Percentiles rank a stretch among this genome's conserved stretches.
Conservation (phyloP, 2,329 filamentous ascomycete genomes). For the Alternaria atra region DNA sequence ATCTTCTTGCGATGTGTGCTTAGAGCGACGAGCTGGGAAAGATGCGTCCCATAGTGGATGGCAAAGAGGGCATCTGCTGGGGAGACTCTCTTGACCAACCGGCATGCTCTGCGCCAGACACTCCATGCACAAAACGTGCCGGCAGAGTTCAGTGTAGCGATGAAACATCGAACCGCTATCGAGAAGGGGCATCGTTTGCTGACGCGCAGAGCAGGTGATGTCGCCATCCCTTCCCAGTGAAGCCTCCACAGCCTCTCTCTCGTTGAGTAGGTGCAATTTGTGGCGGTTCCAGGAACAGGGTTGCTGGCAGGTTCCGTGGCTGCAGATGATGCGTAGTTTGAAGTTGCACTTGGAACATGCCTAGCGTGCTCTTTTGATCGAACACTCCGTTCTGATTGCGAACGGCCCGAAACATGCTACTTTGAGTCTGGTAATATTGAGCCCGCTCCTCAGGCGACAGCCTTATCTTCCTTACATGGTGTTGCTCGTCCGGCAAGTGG, state of each 20-base stretch:
- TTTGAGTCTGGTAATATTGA: conserved; percentile 45
- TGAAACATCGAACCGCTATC: conserved; percentile 31
- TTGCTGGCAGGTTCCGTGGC: conserved; percentile 61
- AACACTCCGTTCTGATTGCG: conserved; percentile 49
- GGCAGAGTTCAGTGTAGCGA: conserved; percentile 36
- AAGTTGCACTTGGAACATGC: conserved; percentile 58
- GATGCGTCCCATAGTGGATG: conserved; percentile 20
- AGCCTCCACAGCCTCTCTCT: conserved; percentile 46
- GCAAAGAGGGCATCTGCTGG: conserved; percentile 35
- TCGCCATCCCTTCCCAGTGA: conserved; percentile 35
- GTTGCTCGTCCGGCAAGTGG: conserved; percentile 45
- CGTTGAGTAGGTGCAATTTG: conserved; percentile 46
- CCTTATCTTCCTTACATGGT: conserved; percentile 35
- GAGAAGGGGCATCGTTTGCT: conserved; percentile 35
- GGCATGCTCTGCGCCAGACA: conserved; percentile 41
- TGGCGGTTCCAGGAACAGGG: conserved; percentile 55
- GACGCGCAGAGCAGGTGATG: conserved; percentile 44
- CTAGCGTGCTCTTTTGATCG: conserved; percentile 52
- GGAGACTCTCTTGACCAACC: conserved; percentile 8
- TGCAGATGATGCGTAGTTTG: conserved; percentile 60
- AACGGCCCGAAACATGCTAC: conserved; percentile 52
- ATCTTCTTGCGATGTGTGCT: conserved; percentile 27
- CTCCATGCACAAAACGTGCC: conserved; percentile 47
- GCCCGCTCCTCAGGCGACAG: conserved; percentile 43
- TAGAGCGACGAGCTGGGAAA: not conserved